Percentiles rank a stretch among this genome's conserved stretches.
Evolutionary conservation across 768 basidiomycete species (phyloP).

Genomic region (Leccinum subtestaceum): DNA sequence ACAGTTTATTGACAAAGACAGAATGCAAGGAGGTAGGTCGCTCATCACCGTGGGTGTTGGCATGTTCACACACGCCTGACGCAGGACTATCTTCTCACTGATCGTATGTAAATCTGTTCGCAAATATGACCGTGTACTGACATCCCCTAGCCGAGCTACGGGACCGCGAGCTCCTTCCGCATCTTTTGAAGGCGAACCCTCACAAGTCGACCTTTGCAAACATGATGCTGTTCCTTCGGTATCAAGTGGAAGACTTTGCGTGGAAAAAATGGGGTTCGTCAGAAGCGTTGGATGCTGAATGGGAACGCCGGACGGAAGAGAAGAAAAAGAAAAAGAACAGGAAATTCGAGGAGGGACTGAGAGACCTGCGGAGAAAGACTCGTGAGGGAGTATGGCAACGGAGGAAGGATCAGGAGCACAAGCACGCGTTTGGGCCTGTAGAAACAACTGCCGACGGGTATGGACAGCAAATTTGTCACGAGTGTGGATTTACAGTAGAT

Average conservation of each 20-base stretch:
- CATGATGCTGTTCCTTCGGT: slow-evolving; percentile 97
- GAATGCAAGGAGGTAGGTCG: slow-evolving; percentile 87
- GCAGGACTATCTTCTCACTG: slow-evolving; percentile 93
- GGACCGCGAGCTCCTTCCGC: slow-evolving; percentile 89
- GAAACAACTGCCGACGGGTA: slow-evolving; percentile 52
- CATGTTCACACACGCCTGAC: slow-evolving; percentile 1
- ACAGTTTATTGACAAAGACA: slow-evolving; percentile 94
- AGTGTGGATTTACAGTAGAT: slow-evolving; percentile 89
- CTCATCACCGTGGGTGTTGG: background rate
- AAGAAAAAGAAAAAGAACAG: slow-evolving; percentile 90
- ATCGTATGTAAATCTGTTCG: slow-evolving; percentile 52
- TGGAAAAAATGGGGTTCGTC: slow-evolving; percentile 98
- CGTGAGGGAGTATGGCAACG: slow-evolving; percentile 89
- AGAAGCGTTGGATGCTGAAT: slow-evolving; percentile 88
- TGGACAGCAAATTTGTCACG: slow-evolving; percentile 74
- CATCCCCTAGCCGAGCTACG: slow-evolving; percentile 75
- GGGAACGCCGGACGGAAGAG: slow-evolving; percentile 69
- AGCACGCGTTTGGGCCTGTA: slow-evolving; percentile 71
- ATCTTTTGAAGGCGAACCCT: slow-evolving; percentile 91
- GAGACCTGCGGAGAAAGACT: slow-evolving; percentile 79
- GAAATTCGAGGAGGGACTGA: slow-evolving; percentile 90
- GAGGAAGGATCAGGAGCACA: slow-evolving; percentile 84
- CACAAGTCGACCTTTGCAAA: slow-evolving; percentile 95
- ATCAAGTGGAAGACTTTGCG: slow-evolving; percentile 93
- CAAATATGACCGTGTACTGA: background rate